Conservation (phyloP, 2,329 filamentous ascomycete species). For the Fusarium lateritium region DNA sequence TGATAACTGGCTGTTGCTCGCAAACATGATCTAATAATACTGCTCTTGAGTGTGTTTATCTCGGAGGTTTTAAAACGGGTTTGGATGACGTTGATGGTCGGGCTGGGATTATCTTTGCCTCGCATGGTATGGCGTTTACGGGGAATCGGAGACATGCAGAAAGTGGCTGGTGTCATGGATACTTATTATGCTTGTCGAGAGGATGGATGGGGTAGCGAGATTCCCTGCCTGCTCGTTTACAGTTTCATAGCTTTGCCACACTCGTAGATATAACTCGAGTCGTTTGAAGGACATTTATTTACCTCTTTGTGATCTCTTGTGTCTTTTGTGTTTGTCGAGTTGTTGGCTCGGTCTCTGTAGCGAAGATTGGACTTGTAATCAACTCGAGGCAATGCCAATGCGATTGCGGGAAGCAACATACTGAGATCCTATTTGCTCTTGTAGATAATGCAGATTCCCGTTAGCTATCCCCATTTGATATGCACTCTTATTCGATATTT, state of each 20-base stretch:
- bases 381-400: background rate
- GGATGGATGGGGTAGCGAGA: slow-evolving; percentile 15
- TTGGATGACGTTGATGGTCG: slow-evolving; percentile 39
- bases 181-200: slow-evolving; percentile 36
- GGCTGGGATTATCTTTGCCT: slow-evolving; percentile 44
- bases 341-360: background rate
- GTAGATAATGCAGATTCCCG: background rate
- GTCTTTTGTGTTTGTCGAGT: background rate
- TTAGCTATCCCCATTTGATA: background rate
- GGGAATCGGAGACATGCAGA: slow-evolving; percentile 39
- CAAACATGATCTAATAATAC: slow-evolving; percentile 34
- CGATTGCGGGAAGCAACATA: background rate
- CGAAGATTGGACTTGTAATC: background rate
- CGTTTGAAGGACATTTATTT: background rate
- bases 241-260: slow-evolving; percentile 19
- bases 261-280: slow-evolving; percentile 4
- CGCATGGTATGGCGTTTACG: slow-evolving; percentile 51
- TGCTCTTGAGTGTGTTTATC: slow-evolving; percentile 9
- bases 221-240: slow-evolving; percentile 14
- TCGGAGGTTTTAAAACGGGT: slow-evolving; percentile 21
- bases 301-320: background rate
- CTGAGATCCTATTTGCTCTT: background rate
- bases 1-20: background rate
- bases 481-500: background rate
- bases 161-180: slow-evolving; percentile 32